Conservation (phyloP, 768 basidiomycete species). For the Galerina marginata region DNA sequence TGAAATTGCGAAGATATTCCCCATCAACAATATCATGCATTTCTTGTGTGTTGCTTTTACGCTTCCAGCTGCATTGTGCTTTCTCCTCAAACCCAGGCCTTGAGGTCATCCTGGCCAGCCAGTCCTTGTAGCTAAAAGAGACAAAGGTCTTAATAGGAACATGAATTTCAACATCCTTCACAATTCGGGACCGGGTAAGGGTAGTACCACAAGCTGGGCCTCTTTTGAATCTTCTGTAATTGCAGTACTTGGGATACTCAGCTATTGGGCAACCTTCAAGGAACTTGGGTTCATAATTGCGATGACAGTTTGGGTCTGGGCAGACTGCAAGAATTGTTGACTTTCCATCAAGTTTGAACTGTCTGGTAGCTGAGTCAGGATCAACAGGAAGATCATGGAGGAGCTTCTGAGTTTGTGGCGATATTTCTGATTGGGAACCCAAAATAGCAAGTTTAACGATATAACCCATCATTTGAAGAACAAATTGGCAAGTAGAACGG, state of each 20-base stretch:
- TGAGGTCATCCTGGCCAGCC: slow-evolving; percentile 29
- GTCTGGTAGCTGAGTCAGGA: too few species aligned
- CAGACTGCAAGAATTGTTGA: background rate
- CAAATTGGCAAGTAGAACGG: slow-evolving; percentile 8
- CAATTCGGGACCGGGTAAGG: slow-evolving; percentile 4
- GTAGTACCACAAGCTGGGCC: slow-evolving; percentile 9
- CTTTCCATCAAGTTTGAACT: too few species aligned
- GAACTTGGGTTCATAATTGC: slow-evolving; percentile 18
- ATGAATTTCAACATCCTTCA: background rate
- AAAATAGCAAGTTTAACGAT: slow-evolving; percentile 6
- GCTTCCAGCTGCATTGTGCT: slow-evolving; percentile 18
- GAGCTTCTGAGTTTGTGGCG: too few species aligned
- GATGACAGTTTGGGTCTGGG: slow-evolving; percentile 17
- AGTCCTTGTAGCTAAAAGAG: slow-evolving; percentile 26
- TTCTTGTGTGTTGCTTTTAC: background rate
- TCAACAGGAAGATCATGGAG: too few species aligned
- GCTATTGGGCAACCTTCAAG: slow-evolving; percentile 6
- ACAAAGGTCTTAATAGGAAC: slow-evolving; percentile 26
- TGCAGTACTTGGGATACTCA: slow-evolving; percentile 17
- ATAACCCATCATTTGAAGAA: slow-evolving; percentile 16
- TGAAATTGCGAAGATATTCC: too few species aligned
- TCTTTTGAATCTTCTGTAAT: background rate
- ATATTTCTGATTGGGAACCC: background rate
- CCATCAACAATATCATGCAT: background rate
- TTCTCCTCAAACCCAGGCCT: slow-evolving; percentile 28